Conservation (phyloP, 257 asterid species). For the Ballota nigra region DNA sequence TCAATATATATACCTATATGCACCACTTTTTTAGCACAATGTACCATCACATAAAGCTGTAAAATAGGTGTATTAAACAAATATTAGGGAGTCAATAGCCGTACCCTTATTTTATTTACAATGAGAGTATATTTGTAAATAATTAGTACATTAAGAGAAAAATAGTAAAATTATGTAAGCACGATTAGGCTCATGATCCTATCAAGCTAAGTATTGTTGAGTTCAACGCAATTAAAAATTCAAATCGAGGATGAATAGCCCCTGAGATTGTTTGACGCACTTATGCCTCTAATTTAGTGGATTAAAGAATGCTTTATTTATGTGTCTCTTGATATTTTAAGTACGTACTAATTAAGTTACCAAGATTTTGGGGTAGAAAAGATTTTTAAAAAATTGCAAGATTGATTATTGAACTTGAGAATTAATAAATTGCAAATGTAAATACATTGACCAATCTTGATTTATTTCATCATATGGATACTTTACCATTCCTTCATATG, state of each 20-base stretch:
- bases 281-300: background rate
- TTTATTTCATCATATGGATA: background rate
- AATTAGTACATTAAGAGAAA: background rate
- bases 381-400: background rate
- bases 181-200: background rate
- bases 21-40: no score
- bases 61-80: no score
- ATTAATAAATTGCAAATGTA: background rate
- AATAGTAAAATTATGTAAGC: background rate
- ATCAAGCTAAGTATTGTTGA: background rate
- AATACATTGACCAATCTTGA: background rate
- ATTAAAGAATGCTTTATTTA: no score
- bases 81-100: no score
- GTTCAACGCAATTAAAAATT: no score
- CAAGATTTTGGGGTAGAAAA: background rate
- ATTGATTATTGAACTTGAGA: background rate
- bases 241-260: background rate
- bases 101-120: no score
- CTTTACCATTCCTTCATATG: background rate
- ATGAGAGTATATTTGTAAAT: no score
- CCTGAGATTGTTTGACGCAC: background rate
- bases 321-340: background rate
- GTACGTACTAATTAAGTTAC: background rate
- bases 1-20: no score
- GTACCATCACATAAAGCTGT: no score